Conservation (phyloP, 441 rosid species). For the Euphorbia celastroides region DNA sequence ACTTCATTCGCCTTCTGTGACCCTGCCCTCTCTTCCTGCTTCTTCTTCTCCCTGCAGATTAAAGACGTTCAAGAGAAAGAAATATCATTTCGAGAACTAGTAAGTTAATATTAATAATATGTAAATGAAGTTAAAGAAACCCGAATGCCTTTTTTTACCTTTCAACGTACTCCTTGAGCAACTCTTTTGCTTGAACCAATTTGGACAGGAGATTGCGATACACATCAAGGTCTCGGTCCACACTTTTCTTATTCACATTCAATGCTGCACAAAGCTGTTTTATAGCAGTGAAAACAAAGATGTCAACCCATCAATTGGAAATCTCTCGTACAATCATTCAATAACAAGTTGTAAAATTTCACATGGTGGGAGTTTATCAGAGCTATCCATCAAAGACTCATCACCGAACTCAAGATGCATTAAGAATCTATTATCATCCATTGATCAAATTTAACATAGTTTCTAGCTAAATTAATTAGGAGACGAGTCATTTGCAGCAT, state of each 20-base stretch:
- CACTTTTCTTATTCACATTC: constrained; percentile 77
- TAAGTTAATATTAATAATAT: neutral
- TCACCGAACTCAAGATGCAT: neutral
- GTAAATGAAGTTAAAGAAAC: neutral
- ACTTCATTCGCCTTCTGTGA: constrained; percentile 78
- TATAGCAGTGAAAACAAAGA: constrained; percentile 22
- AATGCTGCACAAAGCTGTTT: constrained; percentile 87
- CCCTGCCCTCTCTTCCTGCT: constrained; percentile 65
- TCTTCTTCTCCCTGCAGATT: constrained; percentile 84
- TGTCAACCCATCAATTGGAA: constrained; percentile 12
- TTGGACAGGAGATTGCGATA: constrained; percentile 90
- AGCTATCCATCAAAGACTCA: neutral
- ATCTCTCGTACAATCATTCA: neutral
- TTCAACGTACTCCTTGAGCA: constrained; percentile 85
- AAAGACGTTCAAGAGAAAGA: neutral
- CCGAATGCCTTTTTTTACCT: constrained; percentile 41
- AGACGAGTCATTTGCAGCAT: neutral
- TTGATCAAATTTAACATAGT: neutral
- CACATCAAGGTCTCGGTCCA: constrained; percentile 95
- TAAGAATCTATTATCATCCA: neutral
- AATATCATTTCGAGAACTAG: neutral
- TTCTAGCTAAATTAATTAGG: neutral
- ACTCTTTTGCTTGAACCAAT: constrained; percentile 94
- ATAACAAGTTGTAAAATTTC: neutral
- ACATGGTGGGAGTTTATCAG: constrained; percentile 8